Percentiles rank a stretch among this genome's conserved stretches.
phyloP scores from a whole-genome alignment of 108 stramenopile genomes.

The Conticribra guillardii region DNA sequence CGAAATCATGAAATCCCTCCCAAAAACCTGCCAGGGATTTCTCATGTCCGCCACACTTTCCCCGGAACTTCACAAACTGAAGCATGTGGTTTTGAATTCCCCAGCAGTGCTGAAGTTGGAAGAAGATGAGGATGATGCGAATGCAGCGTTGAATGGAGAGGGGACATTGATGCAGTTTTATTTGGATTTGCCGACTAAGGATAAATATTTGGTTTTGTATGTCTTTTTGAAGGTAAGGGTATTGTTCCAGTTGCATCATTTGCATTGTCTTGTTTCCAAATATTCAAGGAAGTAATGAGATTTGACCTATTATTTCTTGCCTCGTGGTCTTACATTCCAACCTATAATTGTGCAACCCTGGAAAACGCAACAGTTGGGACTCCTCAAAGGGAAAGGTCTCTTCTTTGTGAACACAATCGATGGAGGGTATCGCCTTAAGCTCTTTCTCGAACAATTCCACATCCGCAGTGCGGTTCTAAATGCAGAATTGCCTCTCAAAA shows the following conservation, averaged over 20 bases:
- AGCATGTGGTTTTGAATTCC: slow-evolving; percentile 92
- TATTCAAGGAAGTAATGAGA: no score
- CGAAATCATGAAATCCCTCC: slow-evolving; percentile 83
- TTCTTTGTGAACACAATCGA: slow-evolving; percentile 97
- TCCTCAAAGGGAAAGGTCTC: slow-evolving; percentile 95
- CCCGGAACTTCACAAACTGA: slow-evolving; percentile 89
- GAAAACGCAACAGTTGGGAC: slow-evolving; percentile 86
- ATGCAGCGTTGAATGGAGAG: slow-evolving; percentile 23
- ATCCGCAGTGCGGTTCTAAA: slow-evolving; percentile 96
- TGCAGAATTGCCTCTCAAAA: slow-evolving; percentile 94
- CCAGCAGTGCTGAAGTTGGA: slow-evolving; percentile 95
- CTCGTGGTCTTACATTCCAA: no score
- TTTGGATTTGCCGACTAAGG: slow-evolving; percentile 72
- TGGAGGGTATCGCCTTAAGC: slow-evolving; percentile 92
- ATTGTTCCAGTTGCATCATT: slow-evolving; percentile 2
- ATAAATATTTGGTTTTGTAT: slow-evolving; percentile 92
- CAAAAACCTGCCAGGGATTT: slow-evolving; percentile 95
- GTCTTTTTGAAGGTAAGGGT: slow-evolving; percentile 76
- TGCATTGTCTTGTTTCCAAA: no score
- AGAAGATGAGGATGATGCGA: slow-evolving; percentile 68
- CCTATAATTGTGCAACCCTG: no score
- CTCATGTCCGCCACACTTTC: slow-evolving; percentile 98
- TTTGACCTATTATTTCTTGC: no score
- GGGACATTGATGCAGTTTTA: slow-evolving; percentile 93
- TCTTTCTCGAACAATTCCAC: slow-evolving; percentile 97